Base-by-base conservation (phyloP, 2,329 filamentous ascomycete genomes). In the Myrmaecium sp. region DNA sequence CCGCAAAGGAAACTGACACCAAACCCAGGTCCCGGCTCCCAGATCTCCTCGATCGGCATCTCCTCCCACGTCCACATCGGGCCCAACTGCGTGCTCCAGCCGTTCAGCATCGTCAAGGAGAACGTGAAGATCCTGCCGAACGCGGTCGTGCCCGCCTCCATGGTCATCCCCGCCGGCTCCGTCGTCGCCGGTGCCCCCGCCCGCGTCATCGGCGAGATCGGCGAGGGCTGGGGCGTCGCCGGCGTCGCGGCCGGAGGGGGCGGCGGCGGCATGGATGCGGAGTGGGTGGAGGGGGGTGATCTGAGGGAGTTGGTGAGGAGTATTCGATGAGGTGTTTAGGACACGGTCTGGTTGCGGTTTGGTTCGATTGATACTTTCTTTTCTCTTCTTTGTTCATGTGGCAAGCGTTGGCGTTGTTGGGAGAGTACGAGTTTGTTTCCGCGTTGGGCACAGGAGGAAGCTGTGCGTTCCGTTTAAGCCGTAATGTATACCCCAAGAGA, bases 91-190 rank as follows among this genome's bases (percentile, higher is more conserved):
- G 74, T 77, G 1, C 63, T 98, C 26, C 79, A 81, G 30, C 77
- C 83, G 38, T 84, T 94, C 51, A 78, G 75, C 26, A 86, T 94
- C 33, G 69, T 95, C 46, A 94, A 93, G 52, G 89, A 95, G 49
- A 91, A 82, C 44, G 82, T 91, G 25, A 76, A 77, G 49, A 71
- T 98, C 21, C 55, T 95, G 37, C 82, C 93, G 33, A 77, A 77
- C 16, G 71, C 80, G 0, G 74, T 94, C 4, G 68, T 98, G 5
- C 79, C 89, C 2, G 63, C 77, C 0, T 77, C 82, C 33, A 92
- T 91, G 74, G 81, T 95, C 14, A 77, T 95, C 29, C 83, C 86
- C 1, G 84, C 82, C 45, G 92, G 89, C 48, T 84, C 75, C 29
- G 69, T 95, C 29, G 83, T 98, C n/a, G 86, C 75, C 21, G 42